These are phyloP conservation scores for Epichloe amarillans DNA, from an alignment of 2,329 filamentous ascomycete genomes.

Conservation along the genomic window DNA sequence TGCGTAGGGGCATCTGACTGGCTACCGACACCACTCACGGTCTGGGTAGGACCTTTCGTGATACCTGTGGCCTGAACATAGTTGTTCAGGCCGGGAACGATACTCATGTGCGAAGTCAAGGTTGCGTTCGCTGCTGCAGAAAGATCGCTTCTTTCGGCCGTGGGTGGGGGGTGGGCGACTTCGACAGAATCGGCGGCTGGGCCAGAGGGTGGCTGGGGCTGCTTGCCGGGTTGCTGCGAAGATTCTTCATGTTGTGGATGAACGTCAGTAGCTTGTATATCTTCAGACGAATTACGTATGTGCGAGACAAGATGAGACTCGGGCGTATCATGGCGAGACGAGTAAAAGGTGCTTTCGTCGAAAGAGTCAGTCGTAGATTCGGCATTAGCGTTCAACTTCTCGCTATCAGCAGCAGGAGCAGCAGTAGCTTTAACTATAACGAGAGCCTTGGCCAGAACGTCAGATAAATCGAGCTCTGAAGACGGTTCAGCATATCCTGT, in stretches of 20 bases:
- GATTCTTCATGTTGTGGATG: slow-evolving; percentile 7
- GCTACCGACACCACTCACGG: slow-evolving; percentile 27
- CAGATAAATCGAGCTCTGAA: slow-evolving; percentile 56
- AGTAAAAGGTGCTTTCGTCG: slow-evolving; percentile 93
- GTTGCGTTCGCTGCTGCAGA: slow-evolving; percentile 2
- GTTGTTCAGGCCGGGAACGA: slow-evolving; percentile 21
- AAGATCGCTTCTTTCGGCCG: not conserved
- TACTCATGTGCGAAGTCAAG: slow-evolving; percentile 7
- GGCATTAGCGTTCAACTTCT: slow-evolving; percentile 37
- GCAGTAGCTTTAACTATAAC: slow-evolving; percentile 58
- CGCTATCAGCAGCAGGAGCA: slow-evolving; percentile 43
- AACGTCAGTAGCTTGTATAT: slow-evolving; percentile 11
- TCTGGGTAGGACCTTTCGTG: slow-evolving; percentile 10
- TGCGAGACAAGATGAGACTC: slow-evolving; percentile 36
- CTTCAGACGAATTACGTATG: slow-evolving; percentile 32
- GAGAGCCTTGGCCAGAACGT: slow-evolving; percentile 59
- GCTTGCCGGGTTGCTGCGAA: not conserved
- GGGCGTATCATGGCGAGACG: slow-evolving; percentile 77
- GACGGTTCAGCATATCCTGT: slow-evolving; percentile 38
- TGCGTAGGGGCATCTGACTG: slow-evolving; percentile 22
- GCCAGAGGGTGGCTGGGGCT: not conserved
- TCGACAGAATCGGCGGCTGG: not conserved
- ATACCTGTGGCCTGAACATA: slow-evolving; percentile 10
- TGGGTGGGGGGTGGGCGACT: not conserved
- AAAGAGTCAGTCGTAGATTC: slow-evolving; percentile 64